These are phyloP conservation scores for Magnaporthiopsis poae DNA, from an alignment of 2,329 filamentous ascomycete genomes.

Conservation along the genomic window DNA sequence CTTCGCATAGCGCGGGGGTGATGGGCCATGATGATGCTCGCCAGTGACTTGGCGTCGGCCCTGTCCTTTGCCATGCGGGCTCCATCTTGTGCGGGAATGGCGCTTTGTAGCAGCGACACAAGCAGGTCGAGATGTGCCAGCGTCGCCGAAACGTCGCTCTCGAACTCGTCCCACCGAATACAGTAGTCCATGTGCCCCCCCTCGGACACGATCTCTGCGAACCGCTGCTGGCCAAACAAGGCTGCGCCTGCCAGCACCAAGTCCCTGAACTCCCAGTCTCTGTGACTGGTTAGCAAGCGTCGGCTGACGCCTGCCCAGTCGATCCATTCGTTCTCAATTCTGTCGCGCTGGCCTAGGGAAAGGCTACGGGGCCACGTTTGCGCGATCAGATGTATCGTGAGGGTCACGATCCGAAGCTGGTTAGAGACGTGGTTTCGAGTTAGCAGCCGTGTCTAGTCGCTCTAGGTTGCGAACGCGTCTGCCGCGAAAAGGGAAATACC, in stretches of 20 bases:
- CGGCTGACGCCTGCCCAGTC: constrained; percentile 3
- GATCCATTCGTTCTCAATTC: not conserved
- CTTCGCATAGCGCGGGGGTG: not conserved
- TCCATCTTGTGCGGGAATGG: not conserved
- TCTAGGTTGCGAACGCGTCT: too few relatives aligned
- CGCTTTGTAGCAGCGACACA: not conserved
- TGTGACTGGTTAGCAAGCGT: not conserved
- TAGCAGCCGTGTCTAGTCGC: too few relatives aligned
- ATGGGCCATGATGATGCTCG: not conserved
- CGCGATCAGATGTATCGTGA: too few relatives aligned
- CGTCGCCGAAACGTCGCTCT: not conserved
- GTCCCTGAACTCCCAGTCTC: constrained; percentile 1
- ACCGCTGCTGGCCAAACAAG: not conserved
- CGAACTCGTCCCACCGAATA: not conserved
- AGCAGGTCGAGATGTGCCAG: not conserved
- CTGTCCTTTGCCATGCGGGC: constrained; percentile 1
- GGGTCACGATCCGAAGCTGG: too few relatives aligned
- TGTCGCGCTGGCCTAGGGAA: too few relatives aligned
- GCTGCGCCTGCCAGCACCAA: not conserved
- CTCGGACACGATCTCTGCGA: not conserved
- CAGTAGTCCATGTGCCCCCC: not conserved
- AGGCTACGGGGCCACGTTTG: too few relatives aligned
- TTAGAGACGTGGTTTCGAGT: too few relatives aligned
- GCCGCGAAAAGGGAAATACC: too few relatives aligned
- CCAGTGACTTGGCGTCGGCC: constrained; percentile 1